A percentile compares a stretch with the other conserved stretches of the same genome.
phyloP scores from a whole-genome alignment of 2,329 filamentous ascomycete species.

The Colletotrichum navitas region DNA sequence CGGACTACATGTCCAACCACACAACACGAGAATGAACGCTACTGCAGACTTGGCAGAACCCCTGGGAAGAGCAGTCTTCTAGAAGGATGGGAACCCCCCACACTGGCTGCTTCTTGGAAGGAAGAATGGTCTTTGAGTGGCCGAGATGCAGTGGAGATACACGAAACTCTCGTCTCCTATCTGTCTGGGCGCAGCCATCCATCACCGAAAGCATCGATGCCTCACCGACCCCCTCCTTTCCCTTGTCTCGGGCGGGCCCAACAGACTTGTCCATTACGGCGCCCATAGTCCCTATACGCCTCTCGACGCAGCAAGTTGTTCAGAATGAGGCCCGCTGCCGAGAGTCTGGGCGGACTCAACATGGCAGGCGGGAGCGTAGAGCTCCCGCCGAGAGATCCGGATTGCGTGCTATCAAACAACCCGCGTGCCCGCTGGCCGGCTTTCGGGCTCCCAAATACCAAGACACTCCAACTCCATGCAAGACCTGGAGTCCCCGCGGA shows the following conservation, averaged over 20 bases:
- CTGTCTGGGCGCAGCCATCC: conserved; percentile 25
- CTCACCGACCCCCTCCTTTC: conserved; percentile 14
- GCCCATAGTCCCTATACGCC: conserved; percentile 25
- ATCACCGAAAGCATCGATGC: conserved; percentile 31
- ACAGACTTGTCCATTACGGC: conserved; percentile 15
- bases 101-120: conserved; percentile 23
- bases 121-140: conserved; percentile 17
- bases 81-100: conserved; percentile 37
- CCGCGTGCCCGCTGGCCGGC: conserved; percentile 30
- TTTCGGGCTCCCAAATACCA: conserved; percentile 19
- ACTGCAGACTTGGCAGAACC: conserved; percentile 27
- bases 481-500: conserved; percentile 9
- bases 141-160: conserved; percentile 17
- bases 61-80: conserved; percentile 31
- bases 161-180: conserved; percentile 30
- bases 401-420: conserved; percentile 37
- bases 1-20: background rate
- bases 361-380: conserved; percentile 32
- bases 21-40: background rate
- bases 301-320: conserved; percentile 7
- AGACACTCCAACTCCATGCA: conserved; percentile 26
- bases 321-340: conserved; percentile 41
- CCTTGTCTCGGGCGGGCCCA: conserved; percentile 31
- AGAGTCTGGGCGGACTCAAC: conserved; percentile 37
- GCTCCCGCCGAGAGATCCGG: conserved; percentile 30